Evolutionary conservation across 768 basidiomycete genomes (phyloP).

Genomic region (Boletus vinaceobasis): DNA sequence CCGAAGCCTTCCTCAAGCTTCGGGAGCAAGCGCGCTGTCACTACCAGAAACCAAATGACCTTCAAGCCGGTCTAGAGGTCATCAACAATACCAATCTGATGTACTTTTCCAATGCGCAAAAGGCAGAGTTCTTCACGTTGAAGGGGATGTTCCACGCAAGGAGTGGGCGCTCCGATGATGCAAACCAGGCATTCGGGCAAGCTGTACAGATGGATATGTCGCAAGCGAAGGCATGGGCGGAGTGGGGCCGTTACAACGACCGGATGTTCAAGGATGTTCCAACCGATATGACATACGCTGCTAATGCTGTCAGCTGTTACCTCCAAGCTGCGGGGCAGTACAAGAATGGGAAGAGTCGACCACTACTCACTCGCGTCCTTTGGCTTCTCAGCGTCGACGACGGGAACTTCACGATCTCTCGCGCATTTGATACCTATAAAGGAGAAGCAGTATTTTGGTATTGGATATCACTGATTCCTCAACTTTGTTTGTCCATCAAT

Average conservation of each 20-base stretch:
- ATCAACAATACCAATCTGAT: conserved; percentile 99
- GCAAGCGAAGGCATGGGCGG: conserved; percentile 96
- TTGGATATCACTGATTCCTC: conserved; percentile 97
- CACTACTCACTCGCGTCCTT: conserved; percentile 86
- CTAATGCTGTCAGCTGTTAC: conserved; percentile 94
- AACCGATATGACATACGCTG: conserved; percentile 68
- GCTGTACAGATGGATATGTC: conserved; percentile 95
- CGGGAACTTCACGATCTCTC: conserved; percentile 59
- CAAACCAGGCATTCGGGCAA: conserved; percentile 87
- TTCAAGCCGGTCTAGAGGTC: conserved; percentile 92
- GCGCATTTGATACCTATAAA: conserved; percentile 91
- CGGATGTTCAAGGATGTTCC: conserved; percentile 87
- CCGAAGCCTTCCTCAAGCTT: conserved; percentile 97
- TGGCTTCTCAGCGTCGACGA: conserved; percentile 97
- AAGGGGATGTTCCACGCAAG: conserved; percentile 98
- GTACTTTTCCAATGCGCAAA: conserved; percentile 93
- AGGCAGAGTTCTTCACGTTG: conserved; percentile 97
- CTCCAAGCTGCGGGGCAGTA: conserved; percentile 95
- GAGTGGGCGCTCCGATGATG: conserved; percentile 81
- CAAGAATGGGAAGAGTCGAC: conserved; percentile 90
- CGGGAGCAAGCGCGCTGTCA: conserved; percentile 98
- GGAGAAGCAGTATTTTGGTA: conserved; percentile 98
- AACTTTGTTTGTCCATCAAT: conserved; percentile 84
- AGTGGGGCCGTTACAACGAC: conserved; percentile 96
- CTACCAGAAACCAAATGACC: conserved; percentile 91